A percentile compares a stretch with the other conserved stretches of the same genome.
Conservation (phyloP, 148 eudicot species). For the Limonium bicolor region DNA sequence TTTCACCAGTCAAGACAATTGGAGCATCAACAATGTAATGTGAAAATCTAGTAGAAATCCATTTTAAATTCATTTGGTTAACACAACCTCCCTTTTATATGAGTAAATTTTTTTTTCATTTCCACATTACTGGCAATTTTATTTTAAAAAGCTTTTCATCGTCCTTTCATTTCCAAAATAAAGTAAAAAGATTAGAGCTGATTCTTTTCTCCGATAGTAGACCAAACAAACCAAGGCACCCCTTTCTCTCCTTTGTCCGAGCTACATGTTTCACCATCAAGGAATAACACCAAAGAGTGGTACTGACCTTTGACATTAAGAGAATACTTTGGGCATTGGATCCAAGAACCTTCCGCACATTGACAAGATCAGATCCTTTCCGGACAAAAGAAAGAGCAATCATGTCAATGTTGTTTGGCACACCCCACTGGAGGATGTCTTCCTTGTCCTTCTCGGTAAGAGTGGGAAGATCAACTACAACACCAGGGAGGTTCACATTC, state of each 20-base stretch:
- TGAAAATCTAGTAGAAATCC: not conserved
- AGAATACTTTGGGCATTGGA: constrained; percentile 41
- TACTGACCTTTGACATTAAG: constrained; percentile 53
- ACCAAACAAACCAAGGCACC: too few species aligned
- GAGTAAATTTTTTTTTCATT: too few species aligned
- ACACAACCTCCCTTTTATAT: not conserved
- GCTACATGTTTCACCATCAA: not conserved
- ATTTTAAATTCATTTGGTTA: not conserved
- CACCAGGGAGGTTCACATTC: constrained; percentile 66
- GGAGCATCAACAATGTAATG: not conserved
- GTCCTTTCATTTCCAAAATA: not conserved
- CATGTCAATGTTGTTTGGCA: constrained; percentile 63
- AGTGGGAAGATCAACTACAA: constrained; percentile 63
- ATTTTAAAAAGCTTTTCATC: too few species aligned
- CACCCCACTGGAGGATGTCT: constrained; percentile 64
- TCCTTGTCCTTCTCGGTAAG: constrained; percentile 63
- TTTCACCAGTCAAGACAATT: not conserved
- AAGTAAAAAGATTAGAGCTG: too few species aligned
- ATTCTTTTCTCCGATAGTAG: too few species aligned
- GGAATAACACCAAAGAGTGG: not conserved
- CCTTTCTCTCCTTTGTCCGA: too few species aligned
- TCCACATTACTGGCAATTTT: too few species aligned
- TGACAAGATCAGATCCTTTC: constrained; percentile 62
- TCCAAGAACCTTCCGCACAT: constrained; percentile 60
- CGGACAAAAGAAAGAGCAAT: constrained; percentile 71